A percentile compares a stretch with the other conserved stretches of the same genome.
phyloP scores from a whole-genome alignment of 768 basidiomycete species.

The Mycena capillaripes region DNA sequence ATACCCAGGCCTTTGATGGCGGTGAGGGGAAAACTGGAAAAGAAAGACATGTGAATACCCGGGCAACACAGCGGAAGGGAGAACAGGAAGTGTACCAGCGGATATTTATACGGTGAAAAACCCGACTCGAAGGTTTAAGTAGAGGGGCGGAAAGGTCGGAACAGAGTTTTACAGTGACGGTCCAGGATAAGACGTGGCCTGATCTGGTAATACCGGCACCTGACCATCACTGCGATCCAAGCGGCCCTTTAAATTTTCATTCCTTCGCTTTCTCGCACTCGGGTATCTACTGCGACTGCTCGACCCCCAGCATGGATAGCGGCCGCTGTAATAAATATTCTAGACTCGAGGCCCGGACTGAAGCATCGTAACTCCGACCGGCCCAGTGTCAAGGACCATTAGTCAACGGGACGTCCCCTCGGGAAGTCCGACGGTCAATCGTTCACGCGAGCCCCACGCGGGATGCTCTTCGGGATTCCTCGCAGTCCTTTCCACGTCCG shows the following conservation, averaged over 20 bases:
- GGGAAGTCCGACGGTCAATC: conserved; percentile 52
- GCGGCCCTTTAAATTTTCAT: neutral
- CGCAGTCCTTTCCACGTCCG: conserved; percentile 52
- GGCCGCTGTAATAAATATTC: too few relatives aligned
- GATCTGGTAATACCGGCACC: conserved; percentile 12
- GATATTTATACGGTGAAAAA: conserved; percentile 6
- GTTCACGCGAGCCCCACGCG: conserved; percentile 63
- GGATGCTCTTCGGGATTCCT: conserved; percentile 56
- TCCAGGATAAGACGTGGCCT: conserved; percentile 25
- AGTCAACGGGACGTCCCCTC: conserved; percentile 1
- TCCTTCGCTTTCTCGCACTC: too few relatives aligned
- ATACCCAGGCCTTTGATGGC: too few relatives aligned
- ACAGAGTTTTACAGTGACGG: neutral
- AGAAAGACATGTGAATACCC: too few relatives aligned
- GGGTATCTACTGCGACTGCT: neutral
- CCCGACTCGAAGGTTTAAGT: neutral
- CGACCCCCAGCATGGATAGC: too few relatives aligned
- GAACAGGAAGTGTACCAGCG: neutral
- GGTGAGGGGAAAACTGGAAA: too few relatives aligned
- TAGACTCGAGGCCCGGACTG: too few relatives aligned
- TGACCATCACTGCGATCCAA: neutral
- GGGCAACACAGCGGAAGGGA: too few relatives aligned
- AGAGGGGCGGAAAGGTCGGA: conserved; percentile 10
- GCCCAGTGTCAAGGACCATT: neutral
- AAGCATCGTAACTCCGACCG: too few relatives aligned